A percentile compares a stretch with the other conserved stretches of the same genome.
Evolutionary conservation across 2,329 filamentous ascomycete species (phyloP).

Genomic region (Biscogniauxia mediterranea): DNA sequence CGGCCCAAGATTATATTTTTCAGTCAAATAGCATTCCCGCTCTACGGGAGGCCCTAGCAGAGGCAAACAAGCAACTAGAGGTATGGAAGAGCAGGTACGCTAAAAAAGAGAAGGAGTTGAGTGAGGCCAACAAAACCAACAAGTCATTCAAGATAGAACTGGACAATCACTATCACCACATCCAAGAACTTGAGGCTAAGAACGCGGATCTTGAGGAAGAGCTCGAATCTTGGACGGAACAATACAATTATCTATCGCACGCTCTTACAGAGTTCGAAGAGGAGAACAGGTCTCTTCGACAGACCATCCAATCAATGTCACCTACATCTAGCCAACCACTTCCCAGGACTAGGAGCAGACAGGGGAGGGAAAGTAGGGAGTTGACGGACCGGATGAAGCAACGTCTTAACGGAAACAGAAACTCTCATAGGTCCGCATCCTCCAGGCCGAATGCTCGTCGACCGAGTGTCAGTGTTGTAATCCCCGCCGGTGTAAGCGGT

Average conservation of each 20-base stretch:
- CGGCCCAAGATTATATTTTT: slow-evolving; percentile 18
- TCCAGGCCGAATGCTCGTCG: slow-evolving; percentile 6
- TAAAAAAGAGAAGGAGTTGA: slow-evolving; percentile 13
- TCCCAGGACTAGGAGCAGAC: slow-evolving; percentile 10
- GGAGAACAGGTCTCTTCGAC: not conserved
- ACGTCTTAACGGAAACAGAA: not conserved
- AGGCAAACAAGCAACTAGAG: slow-evolving; percentile 20
- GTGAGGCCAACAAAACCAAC: slow-evolving; percentile 12
- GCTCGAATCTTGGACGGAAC: not conserved
- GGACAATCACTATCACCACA: slow-evolving; percentile 14
- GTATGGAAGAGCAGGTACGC: slow-evolving; percentile 11
- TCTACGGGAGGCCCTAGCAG: slow-evolving; percentile 22
- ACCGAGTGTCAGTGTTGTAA: slow-evolving; percentile 14
- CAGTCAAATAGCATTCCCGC: slow-evolving; percentile 19
- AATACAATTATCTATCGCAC: not conserved
- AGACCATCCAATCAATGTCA: slow-evolving; percentile 7
- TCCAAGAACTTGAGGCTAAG: not conserved
- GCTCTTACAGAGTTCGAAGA: not conserved
- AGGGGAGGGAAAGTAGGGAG: slow-evolving; percentile 9
- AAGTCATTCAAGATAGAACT: slow-evolving; percentile 12
- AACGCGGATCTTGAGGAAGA: not conserved
- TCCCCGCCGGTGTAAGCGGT: not conserved
- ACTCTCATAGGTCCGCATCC: slow-evolving; percentile 2
- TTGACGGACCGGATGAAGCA: slow-evolving; percentile 11
- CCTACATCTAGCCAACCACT: slow-evolving; percentile 15